Evolutionary conservation across 495 filamentous ascomycete genomes (phyloP).

Genomic region (Talaromyces nanjingensis): DNA sequence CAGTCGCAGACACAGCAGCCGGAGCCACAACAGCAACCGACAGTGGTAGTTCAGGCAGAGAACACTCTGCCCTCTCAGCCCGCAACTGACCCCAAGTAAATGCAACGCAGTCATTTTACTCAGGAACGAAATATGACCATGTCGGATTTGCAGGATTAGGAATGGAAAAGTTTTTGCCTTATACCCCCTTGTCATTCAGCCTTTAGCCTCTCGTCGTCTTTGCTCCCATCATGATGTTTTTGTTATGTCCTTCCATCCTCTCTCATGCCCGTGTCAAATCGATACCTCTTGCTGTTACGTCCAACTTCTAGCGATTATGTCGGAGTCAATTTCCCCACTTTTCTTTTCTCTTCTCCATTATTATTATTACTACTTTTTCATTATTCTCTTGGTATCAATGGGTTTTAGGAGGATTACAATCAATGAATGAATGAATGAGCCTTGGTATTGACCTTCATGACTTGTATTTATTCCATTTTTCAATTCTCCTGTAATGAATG

Average conservation of each 20-base stretch:
- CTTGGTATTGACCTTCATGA: not conserved
- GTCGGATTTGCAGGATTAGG: not conserved
- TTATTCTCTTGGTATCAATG: not conserved
- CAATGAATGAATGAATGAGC: not conserved
- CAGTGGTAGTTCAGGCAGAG: not conserved
- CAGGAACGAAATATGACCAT: not conserved
- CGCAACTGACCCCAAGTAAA: not conserved
- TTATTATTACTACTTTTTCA: slow-evolving; percentile 1
- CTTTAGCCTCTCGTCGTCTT: not conserved
- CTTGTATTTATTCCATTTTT: not conserved
- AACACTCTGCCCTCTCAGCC: not conserved
- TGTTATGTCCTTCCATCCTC: not conserved
- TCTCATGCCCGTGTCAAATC: not conserved
- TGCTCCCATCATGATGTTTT: not conserved
- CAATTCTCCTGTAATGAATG: not conserved
- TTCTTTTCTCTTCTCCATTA: not conserved
- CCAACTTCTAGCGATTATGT: not conserved
- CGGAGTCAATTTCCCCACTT: not conserved
- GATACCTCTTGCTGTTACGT: not conserved
- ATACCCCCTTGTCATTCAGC: slow-evolving; percentile 4
- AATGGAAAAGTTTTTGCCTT: slow-evolving; percentile 2
- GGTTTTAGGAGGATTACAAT: not conserved
- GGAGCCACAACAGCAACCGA: not conserved
- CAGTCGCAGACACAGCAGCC: not conserved
- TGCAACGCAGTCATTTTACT: not conserved